These are phyloP conservation scores for Tillandsia leiboldiana DNA, from an alignment of 176 grass and related monocot genomes.

Conservation along the genomic window DNA sequence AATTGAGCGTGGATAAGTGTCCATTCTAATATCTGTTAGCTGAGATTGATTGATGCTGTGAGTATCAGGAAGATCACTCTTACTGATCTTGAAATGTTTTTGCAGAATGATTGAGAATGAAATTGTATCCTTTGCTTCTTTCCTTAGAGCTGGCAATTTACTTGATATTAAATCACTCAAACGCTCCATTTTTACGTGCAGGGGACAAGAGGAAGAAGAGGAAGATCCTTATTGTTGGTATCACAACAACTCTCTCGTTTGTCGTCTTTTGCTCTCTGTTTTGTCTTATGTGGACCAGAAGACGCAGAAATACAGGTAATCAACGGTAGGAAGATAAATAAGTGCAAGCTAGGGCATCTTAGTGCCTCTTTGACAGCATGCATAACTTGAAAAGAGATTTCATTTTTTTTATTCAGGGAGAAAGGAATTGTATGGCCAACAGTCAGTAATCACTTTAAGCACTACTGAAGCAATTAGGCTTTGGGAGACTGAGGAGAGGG, in stretches of 20 bases:
- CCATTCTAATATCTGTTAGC: neutral
- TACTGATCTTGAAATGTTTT: neutral
- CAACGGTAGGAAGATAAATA: neutral
- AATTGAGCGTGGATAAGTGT: neutral
- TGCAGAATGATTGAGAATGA: no score
- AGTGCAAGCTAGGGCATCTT: neutral
- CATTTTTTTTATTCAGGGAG: neutral
- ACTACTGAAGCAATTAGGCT: neutral
- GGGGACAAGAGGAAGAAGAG: neutral
- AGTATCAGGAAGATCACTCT: neutral
- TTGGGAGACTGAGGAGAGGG: neutral
- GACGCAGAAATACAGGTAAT: conserved; percentile 12
- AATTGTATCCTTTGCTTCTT: no score
- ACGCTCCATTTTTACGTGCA: neutral
- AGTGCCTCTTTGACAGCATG: neutral
- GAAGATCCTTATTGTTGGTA: neutral
- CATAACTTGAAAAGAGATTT: neutral
- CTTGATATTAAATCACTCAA: no score
- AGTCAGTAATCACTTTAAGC: neutral
- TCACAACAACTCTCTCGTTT: conserved; percentile 10
- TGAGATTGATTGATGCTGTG: no score
- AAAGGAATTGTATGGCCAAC: neutral
- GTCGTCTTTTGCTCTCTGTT: conserved; percentile 16
- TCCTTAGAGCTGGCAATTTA: no score
- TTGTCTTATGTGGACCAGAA: conserved; percentile 23